Evolutionary conservation across 495 filamentous ascomycete genomes (phyloP).

Genomic region (Penicillium turbatum): DNA sequence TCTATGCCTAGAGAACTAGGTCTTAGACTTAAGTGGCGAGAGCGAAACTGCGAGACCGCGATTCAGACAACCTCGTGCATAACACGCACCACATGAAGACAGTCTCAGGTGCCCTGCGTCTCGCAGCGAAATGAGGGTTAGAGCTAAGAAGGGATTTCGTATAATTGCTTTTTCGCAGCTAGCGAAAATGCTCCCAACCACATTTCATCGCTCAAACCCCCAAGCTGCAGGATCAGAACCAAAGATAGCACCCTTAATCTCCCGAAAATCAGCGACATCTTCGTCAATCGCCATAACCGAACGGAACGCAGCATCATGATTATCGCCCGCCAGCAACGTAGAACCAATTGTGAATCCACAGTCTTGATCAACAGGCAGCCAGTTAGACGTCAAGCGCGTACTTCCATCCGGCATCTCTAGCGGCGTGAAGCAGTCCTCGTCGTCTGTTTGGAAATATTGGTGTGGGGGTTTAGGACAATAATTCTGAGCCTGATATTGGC

Average conservation of each 20-base stretch:
- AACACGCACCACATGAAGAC: too few species aligned
- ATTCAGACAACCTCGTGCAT: too few species aligned
- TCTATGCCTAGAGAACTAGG: too few species aligned
- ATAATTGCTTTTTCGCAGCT: not conserved
- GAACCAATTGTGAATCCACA: slow-evolving; percentile 35
- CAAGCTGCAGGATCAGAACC: not conserved
- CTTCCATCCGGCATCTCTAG: slow-evolving; percentile 40
- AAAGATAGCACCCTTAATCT: not conserved
- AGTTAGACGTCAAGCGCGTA: slow-evolving; percentile 34
- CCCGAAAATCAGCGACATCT: not conserved
- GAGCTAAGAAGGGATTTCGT: too few species aligned
- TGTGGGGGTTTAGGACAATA: not conserved
- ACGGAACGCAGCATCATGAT: not conserved
- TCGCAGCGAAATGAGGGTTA: too few species aligned
- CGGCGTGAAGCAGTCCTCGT: slow-evolving; percentile 22
- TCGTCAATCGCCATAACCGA: not conserved
- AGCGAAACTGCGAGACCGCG: too few species aligned
- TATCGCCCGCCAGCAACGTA: not conserved
- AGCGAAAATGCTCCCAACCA: not conserved
- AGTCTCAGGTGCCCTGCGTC: too few species aligned
- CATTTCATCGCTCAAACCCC: not conserved
- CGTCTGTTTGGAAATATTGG: not conserved
- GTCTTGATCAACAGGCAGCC: slow-evolving; percentile 36
- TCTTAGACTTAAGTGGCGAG: too few species aligned
- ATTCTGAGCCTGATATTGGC: not conserved